Percentiles rank a stretch among this genome's conserved stretches.
Conservation (phyloP, 208 protist genomes). For the Trichomonas tenax region DNA sequence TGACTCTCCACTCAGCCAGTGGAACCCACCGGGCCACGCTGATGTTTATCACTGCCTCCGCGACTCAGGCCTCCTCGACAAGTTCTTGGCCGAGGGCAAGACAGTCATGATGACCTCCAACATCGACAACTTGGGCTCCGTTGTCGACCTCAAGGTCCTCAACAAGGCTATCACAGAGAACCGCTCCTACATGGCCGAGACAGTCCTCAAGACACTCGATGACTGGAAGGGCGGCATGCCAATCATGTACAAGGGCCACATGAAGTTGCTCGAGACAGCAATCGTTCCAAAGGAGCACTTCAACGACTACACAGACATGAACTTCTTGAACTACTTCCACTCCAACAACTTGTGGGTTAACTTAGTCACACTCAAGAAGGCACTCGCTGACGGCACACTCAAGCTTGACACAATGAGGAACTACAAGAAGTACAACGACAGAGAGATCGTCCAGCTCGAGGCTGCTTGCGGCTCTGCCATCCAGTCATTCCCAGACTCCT, state of each 20-base stretch:
- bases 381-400: constrained; percentile 23
- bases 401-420: constrained; percentile 39
- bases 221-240: constrained; percentile 19
- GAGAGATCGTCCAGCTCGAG: constrained; percentile 38
- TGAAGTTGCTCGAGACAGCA: background rate
- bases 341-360: constrained; percentile 98
- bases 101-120: constrained; percentile 96
- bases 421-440: constrained; percentile 33
- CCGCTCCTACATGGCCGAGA: background rate
- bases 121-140: constrained; percentile 92
- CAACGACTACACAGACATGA: constrained; percentile 49
- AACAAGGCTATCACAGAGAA: constrained; percentile 43
- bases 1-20: constrained; percentile 43
- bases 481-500: constrained; percentile 56
- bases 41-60: constrained; percentile 83
- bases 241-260: background rate
- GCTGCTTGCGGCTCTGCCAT: constrained; percentile 76
- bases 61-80: constrained; percentile 56
- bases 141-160: constrained; percentile 47
- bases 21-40: constrained; percentile 95
- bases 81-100: constrained; percentile 47
- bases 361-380: constrained; percentile 47
- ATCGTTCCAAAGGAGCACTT: background rate
- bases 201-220: background rate
- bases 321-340: constrained; percentile 91